These are phyloP conservation scores for Theobroma grandiflorum DNA, from an alignment of 441 rosid genomes.

Conservation along the genomic window DNA sequence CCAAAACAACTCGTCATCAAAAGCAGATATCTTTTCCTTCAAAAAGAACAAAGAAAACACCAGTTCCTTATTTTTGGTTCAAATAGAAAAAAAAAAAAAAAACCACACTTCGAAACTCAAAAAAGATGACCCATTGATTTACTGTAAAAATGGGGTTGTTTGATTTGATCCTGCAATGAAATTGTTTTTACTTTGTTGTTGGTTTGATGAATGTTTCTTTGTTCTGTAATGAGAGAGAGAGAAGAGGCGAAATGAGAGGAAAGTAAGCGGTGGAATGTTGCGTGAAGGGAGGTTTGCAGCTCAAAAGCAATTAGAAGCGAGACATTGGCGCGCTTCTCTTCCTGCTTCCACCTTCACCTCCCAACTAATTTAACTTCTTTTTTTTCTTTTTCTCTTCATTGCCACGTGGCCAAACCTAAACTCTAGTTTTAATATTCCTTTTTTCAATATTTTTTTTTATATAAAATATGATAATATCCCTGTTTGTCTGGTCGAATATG, in stretches of 20 bases:
- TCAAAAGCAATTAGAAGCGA: constrained; percentile 46
- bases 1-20: constrained; percentile 3
- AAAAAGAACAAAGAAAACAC: not conserved
- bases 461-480: too few relatives aligned
- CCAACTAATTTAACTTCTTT: constrained; percentile 35
- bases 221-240: constrained; percentile 28
- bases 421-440: too few relatives aligned
- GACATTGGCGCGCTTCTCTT: constrained; percentile 67
- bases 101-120: constrained; percentile 13
- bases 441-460: too few relatives aligned
- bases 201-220: constrained; percentile 9
- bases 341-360: constrained; percentile 41
- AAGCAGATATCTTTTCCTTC: not conserved
- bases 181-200: not conserved
- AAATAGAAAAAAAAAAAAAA: constrained; percentile 14
- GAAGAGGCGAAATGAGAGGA: constrained; percentile 48
- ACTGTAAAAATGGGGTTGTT: not conserved
- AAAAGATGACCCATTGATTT: not conserved
- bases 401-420: not conserved
- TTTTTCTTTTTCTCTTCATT: not conserved
- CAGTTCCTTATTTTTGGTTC: not conserved
- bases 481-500: too few relatives aligned
- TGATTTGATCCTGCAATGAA: not conserved
- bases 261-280: constrained; percentile 38
- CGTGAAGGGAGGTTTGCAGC: constrained; percentile 52